Base-by-base conservation (phyloP, 2,329 filamentous ascomycete species). In the Aschersonia sp. region DNA sequence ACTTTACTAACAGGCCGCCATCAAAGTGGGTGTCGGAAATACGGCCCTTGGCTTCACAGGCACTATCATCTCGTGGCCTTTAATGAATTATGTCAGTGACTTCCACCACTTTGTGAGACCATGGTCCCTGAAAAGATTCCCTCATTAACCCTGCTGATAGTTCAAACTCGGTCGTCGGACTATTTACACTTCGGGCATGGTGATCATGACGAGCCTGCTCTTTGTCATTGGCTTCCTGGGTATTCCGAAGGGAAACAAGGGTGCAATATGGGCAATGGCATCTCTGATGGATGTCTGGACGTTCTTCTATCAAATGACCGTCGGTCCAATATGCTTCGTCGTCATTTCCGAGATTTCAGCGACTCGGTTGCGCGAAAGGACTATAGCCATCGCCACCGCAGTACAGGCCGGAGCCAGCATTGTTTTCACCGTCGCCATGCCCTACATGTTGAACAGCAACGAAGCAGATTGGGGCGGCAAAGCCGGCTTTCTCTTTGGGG, bases 281-380 rank as follows among this genome's bases (percentile, higher is more conserved):
- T 56, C 59, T 1, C 57, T 70, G 7, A 61, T 65, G 44, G 52
- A 71, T 45, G 56, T 68, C 42, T 72, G 67, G 66, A 63, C 67
- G 1, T 62, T 65, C 47, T 51, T 62, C 12, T 69, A 68, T 53
- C 63, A 63, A 33, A 65, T 67, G 58, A 62, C 63, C 2, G 63
- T 68, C 31, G 67, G 67, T 0, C 67, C 67, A 4, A 65, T 69
- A 33, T 62, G 62, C 48, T 69, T 67, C 58, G 66, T 63, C 22
- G 58, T 69, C 43, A 62, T 68, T 3, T 58, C 66, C 31, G 63
- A 67, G 48, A 63, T 66, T 7, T 65, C 64, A 0, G 61, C 64
- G 0, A 60, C 62, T 11, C 57, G 62, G 4, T 53, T 65, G 4
- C 58, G 62, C 0, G 56, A 58, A 0, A 59, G 58, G 14, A 64